Conservation (phyloP, 495 filamentous ascomycete species). For the Collariella sp. region DNA sequence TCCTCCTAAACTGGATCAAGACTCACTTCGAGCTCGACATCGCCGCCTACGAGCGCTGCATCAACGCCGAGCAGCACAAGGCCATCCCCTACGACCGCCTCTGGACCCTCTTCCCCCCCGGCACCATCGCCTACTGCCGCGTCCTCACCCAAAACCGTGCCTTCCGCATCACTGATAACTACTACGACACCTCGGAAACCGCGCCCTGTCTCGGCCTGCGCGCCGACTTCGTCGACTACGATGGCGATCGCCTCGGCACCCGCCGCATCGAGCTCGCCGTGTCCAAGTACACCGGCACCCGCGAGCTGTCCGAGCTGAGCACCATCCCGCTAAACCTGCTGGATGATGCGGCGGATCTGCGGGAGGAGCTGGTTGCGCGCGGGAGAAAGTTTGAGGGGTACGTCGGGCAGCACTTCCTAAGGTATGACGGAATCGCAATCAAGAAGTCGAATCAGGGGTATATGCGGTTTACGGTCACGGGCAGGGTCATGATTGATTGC, state of each 20-base stretch:
- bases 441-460: constrained; percentile 20
- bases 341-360: constrained; percentile 15
- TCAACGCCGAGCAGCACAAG: constrained; percentile 15
- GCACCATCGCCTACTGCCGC: constrained; percentile 21
- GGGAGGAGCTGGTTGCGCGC: constrained; percentile 19
- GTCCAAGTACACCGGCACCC: constrained; percentile 22
- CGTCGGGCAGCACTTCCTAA: constrained; percentile 23
- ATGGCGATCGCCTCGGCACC: constrained; percentile 27
- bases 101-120: constrained; percentile 31
- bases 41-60: constrained; percentile 24
- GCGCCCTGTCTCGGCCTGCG: constrained; percentile 9
- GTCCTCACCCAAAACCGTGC: constrained; percentile 24
- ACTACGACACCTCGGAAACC: constrained; percentile 16
- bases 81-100: constrained; percentile 29
- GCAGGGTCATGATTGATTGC: constrained; percentile 33
- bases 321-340: constrained; percentile 23
- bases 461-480: constrained; percentile 19
- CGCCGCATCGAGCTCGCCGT: constrained; percentile 15
- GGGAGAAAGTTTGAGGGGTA: constrained; percentile 29
- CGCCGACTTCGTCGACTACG: constrained; percentile 26
- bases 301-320: constrained; percentile 20
- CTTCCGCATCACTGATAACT: constrained; percentile 17
- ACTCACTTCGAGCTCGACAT: constrained; percentile 28
- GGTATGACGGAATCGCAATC: constrained; percentile 28
- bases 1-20: constrained; percentile 31